phyloP scores from a whole-genome alignment of 2,329 filamentous ascomycete species.

The Penicillium sp. region DNA sequence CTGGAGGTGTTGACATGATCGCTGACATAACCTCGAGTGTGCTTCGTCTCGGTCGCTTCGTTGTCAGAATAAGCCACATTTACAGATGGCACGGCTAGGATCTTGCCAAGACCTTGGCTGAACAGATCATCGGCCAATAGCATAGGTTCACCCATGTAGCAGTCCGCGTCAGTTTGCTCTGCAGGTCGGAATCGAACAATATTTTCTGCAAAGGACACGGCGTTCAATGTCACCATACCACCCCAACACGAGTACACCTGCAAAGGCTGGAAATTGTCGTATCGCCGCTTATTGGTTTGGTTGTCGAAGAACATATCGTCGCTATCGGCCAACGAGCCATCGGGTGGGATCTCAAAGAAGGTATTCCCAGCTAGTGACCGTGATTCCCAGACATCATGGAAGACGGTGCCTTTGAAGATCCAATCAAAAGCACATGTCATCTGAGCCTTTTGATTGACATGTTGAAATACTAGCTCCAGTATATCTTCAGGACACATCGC shows the following conservation, averaged over 20 bases:
- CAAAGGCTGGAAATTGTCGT: constrained; percentile 47
- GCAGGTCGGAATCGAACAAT: constrained; percentile 49
- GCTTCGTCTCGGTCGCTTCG: constrained; percentile 48
- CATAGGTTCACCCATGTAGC: constrained; percentile 55
- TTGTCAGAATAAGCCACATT: constrained; percentile 57
- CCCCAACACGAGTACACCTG: constrained; percentile 65
- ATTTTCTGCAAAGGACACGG: constrained; percentile 47
- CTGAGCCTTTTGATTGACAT: constrained; percentile 47
- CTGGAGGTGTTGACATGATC: constrained; percentile 6
- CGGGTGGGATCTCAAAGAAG: constrained; percentile 55
- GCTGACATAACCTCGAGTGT: constrained; percentile 51
- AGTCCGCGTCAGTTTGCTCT: constrained; percentile 42
- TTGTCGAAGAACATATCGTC: constrained; percentile 58
- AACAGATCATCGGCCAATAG: constrained; percentile 61
- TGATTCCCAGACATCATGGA: constrained; percentile 60
- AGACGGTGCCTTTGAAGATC: constrained; percentile 50
- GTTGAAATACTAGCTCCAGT: constrained; percentile 57
- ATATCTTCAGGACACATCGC: constrained; percentile 56
- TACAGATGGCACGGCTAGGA: constrained; percentile 57
- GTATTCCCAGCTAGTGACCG: constrained; percentile 54
- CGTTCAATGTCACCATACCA: constrained; percentile 52
- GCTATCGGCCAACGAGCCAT: constrained; percentile 51
- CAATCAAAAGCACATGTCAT: constrained; percentile 63
- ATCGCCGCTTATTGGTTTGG: constrained; percentile 34
- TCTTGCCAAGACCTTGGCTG: constrained; percentile 50